Percentiles rank a stretch among this genome's conserved stretches.
phyloP scores from a whole-genome alignment of 805 yeast genomes.

The Ogataea philodendri region DNA sequence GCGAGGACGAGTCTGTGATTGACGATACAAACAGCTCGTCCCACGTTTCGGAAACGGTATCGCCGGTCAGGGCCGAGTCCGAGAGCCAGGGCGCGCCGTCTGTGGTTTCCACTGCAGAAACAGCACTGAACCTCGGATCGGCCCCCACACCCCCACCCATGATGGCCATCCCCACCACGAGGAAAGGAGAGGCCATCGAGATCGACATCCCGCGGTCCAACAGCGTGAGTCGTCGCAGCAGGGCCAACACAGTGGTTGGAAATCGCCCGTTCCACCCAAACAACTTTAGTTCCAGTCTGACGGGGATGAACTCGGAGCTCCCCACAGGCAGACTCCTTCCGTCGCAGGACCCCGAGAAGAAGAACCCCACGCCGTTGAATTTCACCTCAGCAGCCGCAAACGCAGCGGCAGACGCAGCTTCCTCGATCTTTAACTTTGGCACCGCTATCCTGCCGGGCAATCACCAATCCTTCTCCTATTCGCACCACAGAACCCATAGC shows the following conservation, averaged over 20 bases:
- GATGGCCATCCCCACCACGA: constrained; percentile 79
- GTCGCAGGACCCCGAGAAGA: constrained; percentile 13
- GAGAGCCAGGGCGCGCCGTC: constrained; percentile 14
- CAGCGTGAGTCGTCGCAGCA: constrained; percentile 27
- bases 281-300: constrained; percentile 4
- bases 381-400: constrained; percentile 29
- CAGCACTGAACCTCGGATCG: constrained; percentile 17
- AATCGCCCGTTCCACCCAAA: constrained; percentile 16
- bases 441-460: constrained; percentile 18
- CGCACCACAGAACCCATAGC: constrained; percentile 5
- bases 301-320: neutral
- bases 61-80: constrained; percentile 18
- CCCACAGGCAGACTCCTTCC: neutral
- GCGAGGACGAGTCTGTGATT: constrained; percentile 52
- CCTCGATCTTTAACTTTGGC: constrained; percentile 32
- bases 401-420: constrained; percentile 31
- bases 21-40: constrained; percentile 35
- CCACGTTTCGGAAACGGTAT: constrained; percentile 17
- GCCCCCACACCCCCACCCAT: constrained; percentile 61
- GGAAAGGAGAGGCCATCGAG: constrained; percentile 76
- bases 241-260: constrained; percentile 20
- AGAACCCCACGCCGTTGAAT: constrained; percentile 20
- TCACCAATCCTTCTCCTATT: constrained; percentile 1
- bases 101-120: constrained; percentile 11
- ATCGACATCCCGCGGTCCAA: constrained; percentile 45